Evolutionary conservation across 208 protist genomes (phyloP).

Genomic region (Leishmania amazonensis): DNA sequence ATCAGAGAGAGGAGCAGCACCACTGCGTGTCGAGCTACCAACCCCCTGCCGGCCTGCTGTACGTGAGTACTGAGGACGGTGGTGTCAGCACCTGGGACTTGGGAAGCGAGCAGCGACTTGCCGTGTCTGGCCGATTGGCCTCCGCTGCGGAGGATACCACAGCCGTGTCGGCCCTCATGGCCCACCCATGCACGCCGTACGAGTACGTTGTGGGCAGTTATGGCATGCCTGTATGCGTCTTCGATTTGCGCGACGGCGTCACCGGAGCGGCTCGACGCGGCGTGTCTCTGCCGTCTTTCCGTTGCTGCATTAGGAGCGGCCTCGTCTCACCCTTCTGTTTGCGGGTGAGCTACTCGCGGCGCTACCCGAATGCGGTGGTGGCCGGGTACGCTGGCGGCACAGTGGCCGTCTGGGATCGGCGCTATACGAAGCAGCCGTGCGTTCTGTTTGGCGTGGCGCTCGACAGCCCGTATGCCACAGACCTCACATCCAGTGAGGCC

Average conservation of each 20-base stretch:
- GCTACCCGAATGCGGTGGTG: slow-evolving; percentile 63
- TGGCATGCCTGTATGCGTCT: slow-evolving; percentile 43
- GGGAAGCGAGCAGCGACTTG: slow-evolving; percentile 33
- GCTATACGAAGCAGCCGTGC: slow-evolving; percentile 25
- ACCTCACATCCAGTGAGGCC: background rate
- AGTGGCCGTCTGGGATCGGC: slow-evolving; percentile 49
- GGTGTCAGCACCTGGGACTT: slow-evolving; percentile 65
- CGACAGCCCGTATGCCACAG: background rate
- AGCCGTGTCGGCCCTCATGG: slow-evolving; percentile 20
- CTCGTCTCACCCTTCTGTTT: slow-evolving; percentile 31
- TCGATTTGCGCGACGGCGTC: slow-evolving; percentile 32
- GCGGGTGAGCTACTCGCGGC: slow-evolving; percentile 53
- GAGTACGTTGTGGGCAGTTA: slow-evolving; percentile 31
- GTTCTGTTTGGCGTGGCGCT: slow-evolving; percentile 21
- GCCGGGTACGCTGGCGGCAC: slow-evolving; percentile 59
- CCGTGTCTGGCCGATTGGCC: slow-evolving; percentile 25
- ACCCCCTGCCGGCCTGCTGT: slow-evolving; percentile 47
- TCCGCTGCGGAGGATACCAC: slow-evolving; percentile 19
- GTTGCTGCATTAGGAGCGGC: slow-evolving; percentile 2
- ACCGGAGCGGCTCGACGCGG: slow-evolving; percentile 37
- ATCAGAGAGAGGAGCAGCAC: slow-evolving; percentile 34
- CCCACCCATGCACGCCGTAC: slow-evolving; percentile 43
- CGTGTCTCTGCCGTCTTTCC: slow-evolving; percentile 33
- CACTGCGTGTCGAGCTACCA: slow-evolving; percentile 80
- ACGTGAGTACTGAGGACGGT: slow-evolving; percentile 49